Base-by-base conservation (phyloP, 495 filamentous ascomycete species). In the Oidiodendron maius region DNA sequence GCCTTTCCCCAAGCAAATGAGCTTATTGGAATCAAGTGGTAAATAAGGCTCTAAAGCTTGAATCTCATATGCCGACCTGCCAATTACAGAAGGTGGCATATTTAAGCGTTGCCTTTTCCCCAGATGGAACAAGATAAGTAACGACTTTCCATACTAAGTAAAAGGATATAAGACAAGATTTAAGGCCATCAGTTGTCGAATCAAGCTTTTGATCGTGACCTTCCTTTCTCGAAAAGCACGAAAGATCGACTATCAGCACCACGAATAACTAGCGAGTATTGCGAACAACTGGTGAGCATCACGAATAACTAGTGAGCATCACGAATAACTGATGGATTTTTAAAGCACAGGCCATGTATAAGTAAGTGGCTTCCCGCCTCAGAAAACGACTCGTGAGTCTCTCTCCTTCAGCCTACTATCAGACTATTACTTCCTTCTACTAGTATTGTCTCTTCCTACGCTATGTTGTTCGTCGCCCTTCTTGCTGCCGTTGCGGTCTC, bases 131-230 rank as follows among this genome's bases (percentile, higher is more conserved):
- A 17, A 36, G 39, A 50, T 50, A 44, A 3, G 24, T 26, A 37
- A 50, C 40, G 39, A 50, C 30, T 44, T 43, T 36, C 26, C 48
- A 37, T 23, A 36, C 13, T 12, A 16, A 50, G 48, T 3, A 22
- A 49, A 28, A 25, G 35, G n/a, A 6, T 37, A 37, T 15, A 37
- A 37, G 35, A 5, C 35, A 17, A 15, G 35, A 15, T 15, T 37
- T 37, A 22, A 28, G 13, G 22, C 40, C 22, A 44, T 44, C 3
- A 2, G 22, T 15, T 44, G 18, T 24, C 25, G 21, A 44, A 50
- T 44, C 39, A 50, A 50, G 48, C 30, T 35, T 50, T 44, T 37
- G 20, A 44, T 37, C 39, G 48, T 38, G 39, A 36, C 48, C 39
- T 50, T 50, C 48, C 39, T 44, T 50, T 50, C 30, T 18, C 23